phyloP scores from a whole-genome alignment of 805 yeast genomes.

The Ogataea parapolymorpha region DNA sequence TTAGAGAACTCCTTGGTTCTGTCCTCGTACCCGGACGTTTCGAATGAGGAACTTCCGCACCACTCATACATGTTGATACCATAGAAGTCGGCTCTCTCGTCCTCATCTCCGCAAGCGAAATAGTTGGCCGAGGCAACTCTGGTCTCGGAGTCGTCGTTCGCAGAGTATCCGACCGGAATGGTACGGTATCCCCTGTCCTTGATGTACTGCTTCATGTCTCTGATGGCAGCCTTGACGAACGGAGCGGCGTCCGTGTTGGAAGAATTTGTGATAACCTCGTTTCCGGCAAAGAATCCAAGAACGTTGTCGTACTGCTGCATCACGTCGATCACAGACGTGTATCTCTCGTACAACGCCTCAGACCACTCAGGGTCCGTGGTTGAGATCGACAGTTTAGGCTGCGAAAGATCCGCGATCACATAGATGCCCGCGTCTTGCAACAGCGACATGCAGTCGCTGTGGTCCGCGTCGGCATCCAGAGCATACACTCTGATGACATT shows the following conservation, averaged over 20 bases:
- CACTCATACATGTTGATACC: slow-evolving; percentile 90
- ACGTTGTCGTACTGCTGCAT: slow-evolving; percentile 69
- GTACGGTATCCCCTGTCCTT: slow-evolving; percentile 54
- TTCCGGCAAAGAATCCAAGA: slow-evolving; percentile 83
- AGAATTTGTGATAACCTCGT: slow-evolving; percentile 70
- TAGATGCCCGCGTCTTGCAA: slow-evolving; percentile 75
- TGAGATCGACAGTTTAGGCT: slow-evolving; percentile 61
- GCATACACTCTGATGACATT: slow-evolving; percentile 78
- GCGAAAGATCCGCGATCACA: slow-evolving; percentile 74
- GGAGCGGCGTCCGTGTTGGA: slow-evolving; percentile 74
- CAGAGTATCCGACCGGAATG: slow-evolving; percentile 80
- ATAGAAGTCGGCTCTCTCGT: slow-evolving; percentile 70
- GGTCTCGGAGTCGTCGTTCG: slow-evolving; percentile 68
- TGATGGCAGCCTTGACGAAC: slow-evolving; percentile 77
- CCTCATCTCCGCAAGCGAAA: slow-evolving; percentile 69
- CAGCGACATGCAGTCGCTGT: slow-evolving; percentile 62
- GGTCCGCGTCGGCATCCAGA: slow-evolving; percentile 59
- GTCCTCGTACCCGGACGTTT: slow-evolving; percentile 59
- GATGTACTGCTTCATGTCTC: slow-evolving; percentile 73
- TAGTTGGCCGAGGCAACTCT: slow-evolving; percentile 69
- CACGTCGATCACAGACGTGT: slow-evolving; percentile 64
- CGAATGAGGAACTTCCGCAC: slow-evolving; percentile 68
- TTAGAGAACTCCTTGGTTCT: slow-evolving; percentile 64
- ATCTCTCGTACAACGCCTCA: slow-evolving; percentile 59
- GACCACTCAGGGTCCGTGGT: slow-evolving; percentile 64